Evolutionary conservation across 148 eudicot genomes (phyloP), one percentile per base, ranked within the genome.

Genomic region (Rhododendron williamsianum): DNA sequence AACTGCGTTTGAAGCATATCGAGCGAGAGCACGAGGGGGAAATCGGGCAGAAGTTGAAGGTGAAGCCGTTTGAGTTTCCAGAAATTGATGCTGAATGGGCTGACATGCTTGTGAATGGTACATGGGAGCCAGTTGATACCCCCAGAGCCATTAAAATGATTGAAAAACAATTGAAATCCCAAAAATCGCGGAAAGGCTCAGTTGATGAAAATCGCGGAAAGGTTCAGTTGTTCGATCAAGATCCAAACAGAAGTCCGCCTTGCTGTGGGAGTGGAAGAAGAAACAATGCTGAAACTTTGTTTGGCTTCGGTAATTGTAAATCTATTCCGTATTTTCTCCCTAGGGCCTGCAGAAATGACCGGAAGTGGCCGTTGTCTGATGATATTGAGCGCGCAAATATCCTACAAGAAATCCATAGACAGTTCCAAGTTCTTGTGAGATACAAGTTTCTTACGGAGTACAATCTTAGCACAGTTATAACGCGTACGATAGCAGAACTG

Each of bases 321-420:
- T 35, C 9, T 73, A 9, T 15, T 73, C 4, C 11, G n/a, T 13
- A 18, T 73, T 73, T 16, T 5, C 45, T 73, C 10, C 45, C 78
- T 1, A 36, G 9, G 36, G 78, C 78, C 78, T 35, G 11, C 78
- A 33, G 21, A 73, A 36, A 73, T 51, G 36, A 25, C 13, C 36
- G 46, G 77, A 71, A 30, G 78, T 83, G 85, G 85, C 85, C 85
- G 9, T 71, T 83, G 33, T 83, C 85, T 3, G 54, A 83, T 71
- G 85, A 83, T 71, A 46, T 41, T 69, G 60, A 69, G 45, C 85
- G 85, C 3, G 23, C 3, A 10, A 46, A 83, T 35, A n/a, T 83
- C 10, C 78, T 83, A 15, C 58, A 48, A 18, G 27, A 27, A 30
- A 83, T 83, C 60, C 78, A 16, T 48, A 76, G 41, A 36, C 16